phyloP scores from a whole-genome alignment of 352 stramenopile genomes.

The Pythium aquatile region DNA sequence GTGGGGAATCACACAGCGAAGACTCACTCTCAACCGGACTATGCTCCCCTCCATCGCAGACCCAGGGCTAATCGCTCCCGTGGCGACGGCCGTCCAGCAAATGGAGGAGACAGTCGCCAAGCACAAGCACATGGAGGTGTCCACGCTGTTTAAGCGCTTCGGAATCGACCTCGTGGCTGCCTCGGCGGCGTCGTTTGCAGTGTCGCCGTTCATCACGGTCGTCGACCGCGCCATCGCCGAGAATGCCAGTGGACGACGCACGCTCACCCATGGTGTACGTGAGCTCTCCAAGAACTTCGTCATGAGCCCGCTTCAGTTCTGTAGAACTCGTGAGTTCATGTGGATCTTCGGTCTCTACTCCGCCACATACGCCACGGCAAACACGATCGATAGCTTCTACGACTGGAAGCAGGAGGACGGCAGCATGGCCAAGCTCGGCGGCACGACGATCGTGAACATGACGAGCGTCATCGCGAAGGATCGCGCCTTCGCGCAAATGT shows the following conservation, averaged over 20 bases:
- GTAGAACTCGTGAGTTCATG: slow-evolving; percentile 46
- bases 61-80: slow-evolving; percentile 16
- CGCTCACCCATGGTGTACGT: slow-evolving; percentile 31
- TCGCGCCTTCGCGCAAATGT: slow-evolving; percentile 62
- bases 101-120: slow-evolving; percentile 27
- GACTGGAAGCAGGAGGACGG: slow-evolving; percentile 37
- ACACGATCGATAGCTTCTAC: slow-evolving; percentile 51
- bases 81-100: slow-evolving; percentile 20
- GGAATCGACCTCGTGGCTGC: slow-evolving; percentile 30
- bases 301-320: slow-evolving; percentile 40
- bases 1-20: neutral
- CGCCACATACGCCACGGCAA: slow-evolving; percentile 61
- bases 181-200: slow-evolving; percentile 31
- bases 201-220: slow-evolving; percentile 46
- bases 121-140: slow-evolving; percentile 9
- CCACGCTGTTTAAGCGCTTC: slow-evolving; percentile 26
- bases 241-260: slow-evolving; percentile 40
- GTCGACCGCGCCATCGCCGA: slow-evolving; percentile 54
- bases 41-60: slow-evolving; percentile 27
- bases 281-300: slow-evolving; percentile 35
- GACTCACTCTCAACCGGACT: slow-evolving; percentile 3
- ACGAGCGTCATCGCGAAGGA: slow-evolving; percentile 58
- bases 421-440: slow-evolving; percentile 42
- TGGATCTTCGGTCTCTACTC: slow-evolving; percentile 64
- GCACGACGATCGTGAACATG: slow-evolving; percentile 61